Percentiles rank a stretch among this genome's conserved stretches.
These are phyloP conservation scores for Pseudoturritis turrita DNA, from an alignment of 345 rosid species.

Conservation along the genomic window DNA sequence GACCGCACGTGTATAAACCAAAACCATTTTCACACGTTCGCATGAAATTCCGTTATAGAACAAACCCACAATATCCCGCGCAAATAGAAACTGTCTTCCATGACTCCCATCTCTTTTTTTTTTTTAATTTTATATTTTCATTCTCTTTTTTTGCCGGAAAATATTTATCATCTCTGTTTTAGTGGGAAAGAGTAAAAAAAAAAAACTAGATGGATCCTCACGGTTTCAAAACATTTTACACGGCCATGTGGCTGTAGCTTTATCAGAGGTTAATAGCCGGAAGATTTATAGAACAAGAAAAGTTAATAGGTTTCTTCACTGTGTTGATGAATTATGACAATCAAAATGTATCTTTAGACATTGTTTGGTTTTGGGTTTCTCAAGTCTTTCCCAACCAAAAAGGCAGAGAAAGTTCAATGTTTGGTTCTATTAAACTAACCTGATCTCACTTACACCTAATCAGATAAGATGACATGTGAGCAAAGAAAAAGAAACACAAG, in stretches of 20 bases:
- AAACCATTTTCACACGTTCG: slow-evolving; percentile 20
- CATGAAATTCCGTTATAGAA: not conserved
- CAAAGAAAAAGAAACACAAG: not conserved
- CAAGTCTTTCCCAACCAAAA: slow-evolving; percentile 1
- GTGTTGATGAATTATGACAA: not conserved
- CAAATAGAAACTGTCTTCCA: not conserved
- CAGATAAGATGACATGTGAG: slow-evolving; percentile 21
- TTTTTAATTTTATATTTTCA: no score
- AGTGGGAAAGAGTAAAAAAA: no score
- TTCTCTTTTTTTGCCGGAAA: no score
- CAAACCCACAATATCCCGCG: slow-evolving; percentile 6
- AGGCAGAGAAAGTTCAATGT: not conserved
- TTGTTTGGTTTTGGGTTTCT: not conserved
- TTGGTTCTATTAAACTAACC: slow-evolving; percentile 5
- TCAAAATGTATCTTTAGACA: not conserved
- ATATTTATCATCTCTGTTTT: no score
- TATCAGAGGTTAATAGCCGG: no score
- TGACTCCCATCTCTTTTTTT: no score
- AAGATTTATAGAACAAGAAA: no score
- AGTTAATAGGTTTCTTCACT: no score
- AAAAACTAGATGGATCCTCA: no score
- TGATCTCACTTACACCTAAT: slow-evolving; percentile 26
- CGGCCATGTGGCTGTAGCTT: no score
- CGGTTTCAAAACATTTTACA: no score
- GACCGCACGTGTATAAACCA: not conserved